Base-by-base conservation (phyloP, 2,329 filamentous ascomycete genomes). In the Colletotrichum nymphaeae region DNA sequence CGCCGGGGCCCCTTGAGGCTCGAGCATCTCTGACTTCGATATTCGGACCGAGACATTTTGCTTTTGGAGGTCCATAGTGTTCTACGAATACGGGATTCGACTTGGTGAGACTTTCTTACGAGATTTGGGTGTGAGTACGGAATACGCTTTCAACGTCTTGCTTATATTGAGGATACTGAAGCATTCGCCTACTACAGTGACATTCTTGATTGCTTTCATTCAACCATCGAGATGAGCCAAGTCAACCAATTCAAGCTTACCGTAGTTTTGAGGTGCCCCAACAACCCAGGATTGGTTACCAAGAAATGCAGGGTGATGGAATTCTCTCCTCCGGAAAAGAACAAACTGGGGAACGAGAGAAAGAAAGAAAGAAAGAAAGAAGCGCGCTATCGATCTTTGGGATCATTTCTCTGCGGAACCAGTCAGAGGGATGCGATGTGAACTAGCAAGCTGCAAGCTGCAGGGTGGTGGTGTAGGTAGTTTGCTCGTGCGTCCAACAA, bases 261-360 rank as follows among this genome's bases (percentile, higher is more conserved):
- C 32, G 3, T 35, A 12, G 11, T 35, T 5, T 35, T 5, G 11
- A 35, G 32, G 32, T 12, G 37, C 9, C 32, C 32, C 32, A 12
- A 35, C 32, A 35, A 46, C 19, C 16, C 16, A 46, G 65, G 66
- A 72, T 72, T 69, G 66, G 58, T 59, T 72, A 69, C 58, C 69
- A 16, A 69, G 58, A 64, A 30, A 72, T 69, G 69, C 58, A 69
- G 22, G 69, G 42, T 69, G 65, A 64, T 64, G 66, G 57, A 35
- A 46, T 35, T 6, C 22, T 28, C 35, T n/a, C 24, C 35, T 66
- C 22, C n/a, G 30, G 8, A 30, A n/a, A 9, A n/a, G 42, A 49
- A n/a, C 19, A n/a, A 49, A 42, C 37, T 19, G 19, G 42, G 42
- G 42, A 42, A 42, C 37, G 30, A 32, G 37, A 16, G 35, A 46